These are phyloP conservation scores for Myxozyma neotropica DNA, from an alignment of 805 yeast genomes.

Conservation along the genomic window DNA sequence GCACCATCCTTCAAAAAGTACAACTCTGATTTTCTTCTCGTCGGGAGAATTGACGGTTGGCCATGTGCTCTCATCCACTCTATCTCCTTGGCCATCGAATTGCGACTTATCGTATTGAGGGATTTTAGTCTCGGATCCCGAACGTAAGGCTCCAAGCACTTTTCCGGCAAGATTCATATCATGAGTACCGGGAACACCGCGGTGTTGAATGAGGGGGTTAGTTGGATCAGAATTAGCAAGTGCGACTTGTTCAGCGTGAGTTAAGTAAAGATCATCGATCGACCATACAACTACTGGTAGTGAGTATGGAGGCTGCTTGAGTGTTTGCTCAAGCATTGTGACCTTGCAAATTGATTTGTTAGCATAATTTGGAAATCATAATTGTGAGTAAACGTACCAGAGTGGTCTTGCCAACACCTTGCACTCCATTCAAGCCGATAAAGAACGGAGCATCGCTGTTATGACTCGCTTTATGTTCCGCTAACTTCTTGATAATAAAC, in stretches of 20 bases:
- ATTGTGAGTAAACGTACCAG: constrained; percentile 7
- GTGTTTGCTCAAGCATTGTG: constrained; percentile 14
- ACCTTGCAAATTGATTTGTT: constrained; percentile 9
- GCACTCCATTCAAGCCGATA: constrained; percentile 35
- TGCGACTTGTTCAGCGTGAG: constrained; percentile 59
- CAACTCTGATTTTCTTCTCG: constrained; percentile 55
- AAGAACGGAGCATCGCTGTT: constrained; percentile 25
- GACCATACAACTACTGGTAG: constrained; percentile 51
- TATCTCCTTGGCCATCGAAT: constrained; percentile 76
- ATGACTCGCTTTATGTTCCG: neutral
- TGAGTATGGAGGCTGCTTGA: constrained; percentile 21
- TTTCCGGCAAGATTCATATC: constrained; percentile 55
- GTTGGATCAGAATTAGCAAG: constrained; percentile 48
- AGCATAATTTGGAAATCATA: neutral
- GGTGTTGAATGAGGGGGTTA: constrained; percentile 65
- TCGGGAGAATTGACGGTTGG: constrained; percentile 31
- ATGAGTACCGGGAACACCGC: constrained; percentile 96
- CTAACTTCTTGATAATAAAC: constrained; percentile 16
- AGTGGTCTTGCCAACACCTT: constrained; percentile 36
- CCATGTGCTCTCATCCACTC: constrained; percentile 52
- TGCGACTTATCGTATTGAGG: constrained; percentile 82
- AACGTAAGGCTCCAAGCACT: constrained; percentile 39
- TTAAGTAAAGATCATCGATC: constrained; percentile 83
- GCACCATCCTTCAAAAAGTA: constrained; percentile 94
- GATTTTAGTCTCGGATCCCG: constrained; percentile 41